Base-by-base conservation (phyloP, 2,329 filamentous ascomycete species). In the Aspergillus tamarii region DNA sequence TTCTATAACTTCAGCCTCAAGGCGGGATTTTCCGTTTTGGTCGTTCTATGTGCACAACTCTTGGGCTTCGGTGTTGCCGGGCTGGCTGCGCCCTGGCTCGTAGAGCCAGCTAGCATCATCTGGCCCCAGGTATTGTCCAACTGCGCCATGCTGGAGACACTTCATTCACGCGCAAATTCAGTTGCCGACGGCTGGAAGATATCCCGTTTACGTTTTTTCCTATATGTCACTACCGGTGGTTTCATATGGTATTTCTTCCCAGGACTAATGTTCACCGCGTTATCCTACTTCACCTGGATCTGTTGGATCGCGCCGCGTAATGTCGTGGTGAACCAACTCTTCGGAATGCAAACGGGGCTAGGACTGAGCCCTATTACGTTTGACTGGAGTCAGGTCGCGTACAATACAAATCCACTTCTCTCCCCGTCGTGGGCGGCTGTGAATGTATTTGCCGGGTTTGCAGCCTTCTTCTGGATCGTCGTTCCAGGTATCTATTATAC, bases 161-260 rank as follows among this genome's bases (percentile, higher is more conserved):
- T 80, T 48, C 79, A 81, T 67, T 75, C 74, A 9, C 73, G 76
- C 9, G 73, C 75, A 4, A 81, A 81, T 39, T 71, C 69, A 1
- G 45, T 74, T 1, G 78, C 77, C 2, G 67, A 80, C 39, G 77
- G 77, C 21, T 81, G 78, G 78, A 73, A 66, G 34, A 74, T 80
- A 32, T 74, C 76, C 26, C 74, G 78, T 28, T 71, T 78, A n/a
- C 73, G 72, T 2, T 80, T 78, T 64, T 80, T 80, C 55, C 59
- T 77, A 5, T 77, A 74, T 11, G 70, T 78, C 10, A 74, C 71
- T 21, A 60, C 66, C 1, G 67, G 57, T 5, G 71, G 66, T 1
- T 78, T 79, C 53, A 54, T 73, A 30, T 75, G 84, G 75, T 87
- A 87, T 69, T 87, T 83, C 78, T 80, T 87, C 41, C 85, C 84